A percentile compares a stretch with the other conserved stretches of the same genome.
Evolutionary conservation across 208 protist species (phyloP).

Genomic region (Crithidia fasciculata): DNA sequence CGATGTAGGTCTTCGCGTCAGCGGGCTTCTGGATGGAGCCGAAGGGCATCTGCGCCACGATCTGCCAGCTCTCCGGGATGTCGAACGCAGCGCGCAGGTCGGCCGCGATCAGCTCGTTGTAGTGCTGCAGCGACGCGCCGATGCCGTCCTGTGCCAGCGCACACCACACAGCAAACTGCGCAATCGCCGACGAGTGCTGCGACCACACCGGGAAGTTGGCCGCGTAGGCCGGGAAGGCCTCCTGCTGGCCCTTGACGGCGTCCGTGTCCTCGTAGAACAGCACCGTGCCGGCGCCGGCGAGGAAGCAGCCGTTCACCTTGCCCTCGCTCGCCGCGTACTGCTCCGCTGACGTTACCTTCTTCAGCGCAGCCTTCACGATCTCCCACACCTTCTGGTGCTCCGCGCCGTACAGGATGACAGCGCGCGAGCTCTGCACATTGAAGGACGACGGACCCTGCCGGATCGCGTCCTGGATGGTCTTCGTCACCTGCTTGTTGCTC

Average conservation of each 20-base stretch:
- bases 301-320: slow-evolving; percentile 57
- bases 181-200: slow-evolving; percentile 52
- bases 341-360: slow-evolving; percentile 35
- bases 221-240: slow-evolving; percentile 52
- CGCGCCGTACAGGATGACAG: slow-evolving; percentile 59
- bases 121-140: slow-evolving; percentile 60
- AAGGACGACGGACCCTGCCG: slow-evolving; percentile 52
- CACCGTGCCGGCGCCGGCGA: slow-evolving; percentile 52
- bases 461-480: slow-evolving; percentile 41
- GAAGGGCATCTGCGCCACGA: slow-evolving; percentile 69
- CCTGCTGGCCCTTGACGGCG: slow-evolving; percentile 42
- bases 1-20: slow-evolving; percentile 38
- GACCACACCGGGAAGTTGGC: slow-evolving; percentile 47
- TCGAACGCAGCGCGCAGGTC: slow-evolving; percentile 37
- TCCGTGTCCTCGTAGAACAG: slow-evolving; percentile 62
- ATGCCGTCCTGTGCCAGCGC: slow-evolving; percentile 50
- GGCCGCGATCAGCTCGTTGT: slow-evolving; percentile 49
- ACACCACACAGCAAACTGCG: slow-evolving; percentile 60
- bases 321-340: slow-evolving; percentile 31
- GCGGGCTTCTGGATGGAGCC: slow-evolving; percentile 46
- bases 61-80: slow-evolving; percentile 44
- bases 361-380: slow-evolving; percentile 40
- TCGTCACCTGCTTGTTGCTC: slow-evolving; percentile 31
- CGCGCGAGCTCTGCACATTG: slow-evolving; percentile 60
- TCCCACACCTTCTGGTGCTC: slow-evolving; percentile 63